phyloP scores from a whole-genome alignment of 1,139 yeast genomes.

The Saccharomyces hybrid region DNA sequence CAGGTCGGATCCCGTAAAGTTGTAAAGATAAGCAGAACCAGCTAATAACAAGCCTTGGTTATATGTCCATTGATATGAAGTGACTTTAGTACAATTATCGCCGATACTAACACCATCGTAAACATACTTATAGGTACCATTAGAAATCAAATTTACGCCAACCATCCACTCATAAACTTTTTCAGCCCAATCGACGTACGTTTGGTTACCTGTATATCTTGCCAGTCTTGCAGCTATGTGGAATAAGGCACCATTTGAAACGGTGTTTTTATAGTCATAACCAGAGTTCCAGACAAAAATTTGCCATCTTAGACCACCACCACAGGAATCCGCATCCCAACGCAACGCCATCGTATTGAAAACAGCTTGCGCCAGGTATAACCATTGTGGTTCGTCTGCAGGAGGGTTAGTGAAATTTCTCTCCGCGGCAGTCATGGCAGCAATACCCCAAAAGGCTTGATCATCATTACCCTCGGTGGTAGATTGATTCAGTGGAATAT shows the following conservation, averaged over 20 bases:
- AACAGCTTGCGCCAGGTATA: slow-evolving; percentile 67
- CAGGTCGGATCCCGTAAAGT: slow-evolving; percentile 54
- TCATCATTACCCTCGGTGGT: slow-evolving; percentile 98
- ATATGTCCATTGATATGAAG: slow-evolving; percentile 74
- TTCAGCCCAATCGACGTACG: slow-evolving; percentile 77
- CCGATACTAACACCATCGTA: slow-evolving; percentile 71
- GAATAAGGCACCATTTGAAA: slow-evolving; percentile 85
- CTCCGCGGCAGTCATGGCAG: slow-evolving; percentile 87
- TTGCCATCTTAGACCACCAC: slow-evolving; percentile 95
- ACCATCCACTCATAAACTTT: slow-evolving; percentile 77
- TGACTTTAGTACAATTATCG: slow-evolving; percentile 54
- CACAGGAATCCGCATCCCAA: slow-evolving; percentile 72
- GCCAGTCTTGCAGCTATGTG: slow-evolving; percentile 83
- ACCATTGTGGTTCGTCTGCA: slow-evolving; percentile 56
- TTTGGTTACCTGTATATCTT: slow-evolving; percentile 64
- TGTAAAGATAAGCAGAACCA: slow-evolving; percentile 79
- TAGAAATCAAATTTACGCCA: slow-evolving; percentile 49
- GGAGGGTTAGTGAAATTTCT: slow-evolving; percentile 77
- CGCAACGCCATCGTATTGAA: slow-evolving; percentile 84
- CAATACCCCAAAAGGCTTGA: slow-evolving; percentile 94
- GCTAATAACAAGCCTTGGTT: slow-evolving; percentile 74
- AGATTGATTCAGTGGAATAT: slow-evolving; percentile 82
- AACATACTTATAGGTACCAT: slow-evolving; percentile 43
- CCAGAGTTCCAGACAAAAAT: slow-evolving; percentile 93
- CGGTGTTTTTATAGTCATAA: slow-evolving; percentile 84